These are phyloP conservation scores for Pleomassaria siparia DNA, from an alignment of 2,329 filamentous ascomycete species.

Conservation along the genomic window DNA sequence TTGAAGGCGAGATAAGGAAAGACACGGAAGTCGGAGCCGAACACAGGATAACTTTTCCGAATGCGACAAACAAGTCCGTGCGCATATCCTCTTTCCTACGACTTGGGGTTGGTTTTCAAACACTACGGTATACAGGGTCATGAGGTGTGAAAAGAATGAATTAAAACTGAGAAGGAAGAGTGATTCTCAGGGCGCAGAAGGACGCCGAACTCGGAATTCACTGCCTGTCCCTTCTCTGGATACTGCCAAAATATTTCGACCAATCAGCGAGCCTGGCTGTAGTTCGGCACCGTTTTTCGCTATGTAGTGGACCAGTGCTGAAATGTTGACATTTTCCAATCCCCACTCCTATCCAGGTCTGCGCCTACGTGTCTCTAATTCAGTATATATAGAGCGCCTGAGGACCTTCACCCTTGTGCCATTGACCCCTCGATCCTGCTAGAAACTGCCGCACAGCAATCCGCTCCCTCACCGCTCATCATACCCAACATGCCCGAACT, in stretches of 20 bases:
- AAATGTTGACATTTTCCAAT: background rate
- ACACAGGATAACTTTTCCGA: slow-evolving; percentile 23
- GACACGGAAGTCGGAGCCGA: slow-evolving; percentile 7
- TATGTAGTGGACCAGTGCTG: slow-evolving; percentile 14
- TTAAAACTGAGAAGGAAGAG: background rate
- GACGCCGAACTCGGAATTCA: slow-evolving; percentile 10
- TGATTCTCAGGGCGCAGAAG: background rate
- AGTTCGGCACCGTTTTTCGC: slow-evolving; percentile 16
- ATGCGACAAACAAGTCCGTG: slow-evolving; percentile 17
- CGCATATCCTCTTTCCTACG: background rate
- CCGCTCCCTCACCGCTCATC: background rate
- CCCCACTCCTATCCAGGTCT: background rate
- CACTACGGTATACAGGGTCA: background rate
- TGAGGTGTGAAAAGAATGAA: background rate
- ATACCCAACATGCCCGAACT: slow-evolving; percentile 24
- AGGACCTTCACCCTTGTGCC: background rate
- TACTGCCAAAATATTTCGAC: slow-evolving; percentile 23
- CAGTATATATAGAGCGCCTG: background rate
- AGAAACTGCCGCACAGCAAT: background rate
- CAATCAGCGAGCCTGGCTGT: slow-evolving; percentile 13
- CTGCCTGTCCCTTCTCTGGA: slow-evolving; percentile 10
- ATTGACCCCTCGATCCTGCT: background rate
- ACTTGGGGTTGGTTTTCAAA: background rate
- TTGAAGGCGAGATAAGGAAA: background rate
- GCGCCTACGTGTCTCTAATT: background rate